Conservation (phyloP, 352 stramenopile species). For the Stramenopiles sp. region DNA sequence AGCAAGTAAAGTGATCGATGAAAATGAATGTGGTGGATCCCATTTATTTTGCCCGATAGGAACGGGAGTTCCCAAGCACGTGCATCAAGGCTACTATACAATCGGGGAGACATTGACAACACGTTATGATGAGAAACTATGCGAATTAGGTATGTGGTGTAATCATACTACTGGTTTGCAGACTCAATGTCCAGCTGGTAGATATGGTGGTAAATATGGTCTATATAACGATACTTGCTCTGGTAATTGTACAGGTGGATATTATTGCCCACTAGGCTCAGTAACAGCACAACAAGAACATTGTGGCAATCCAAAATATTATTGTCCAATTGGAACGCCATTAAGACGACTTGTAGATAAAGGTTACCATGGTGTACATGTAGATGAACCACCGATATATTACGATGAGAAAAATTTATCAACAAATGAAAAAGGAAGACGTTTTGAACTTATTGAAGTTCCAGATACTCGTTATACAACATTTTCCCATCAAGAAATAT, state of each 20-base stretch:
- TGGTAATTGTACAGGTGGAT: constrained; percentile 11
- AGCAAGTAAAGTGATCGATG: not conserved
- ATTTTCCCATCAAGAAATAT: constrained; percentile 5
- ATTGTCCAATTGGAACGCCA: constrained; percentile 15
- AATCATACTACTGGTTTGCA: not conserved
- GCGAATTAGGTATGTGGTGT: not conserved
- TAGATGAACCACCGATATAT: not conserved
- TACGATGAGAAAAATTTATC: not conserved
- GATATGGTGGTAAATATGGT: constrained; percentile 10
- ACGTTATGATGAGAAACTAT: not conserved
- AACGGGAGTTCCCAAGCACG: not conserved
- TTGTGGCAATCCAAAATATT: constrained; percentile 9
- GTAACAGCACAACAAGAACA: not conserved
- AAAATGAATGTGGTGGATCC: not conserved
- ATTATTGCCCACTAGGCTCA: constrained; percentile 15
- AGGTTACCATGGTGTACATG: constrained; percentile 11
- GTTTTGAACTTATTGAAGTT: constrained; percentile 4
- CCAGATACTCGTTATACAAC: not conserved
- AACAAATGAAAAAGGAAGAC: not conserved
- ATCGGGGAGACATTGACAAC: not conserved
- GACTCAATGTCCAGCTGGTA: constrained; percentile 13
- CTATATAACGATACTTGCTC: constrained; percentile 14
- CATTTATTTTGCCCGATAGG: not conserved
- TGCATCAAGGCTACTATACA: constrained; percentile 16
- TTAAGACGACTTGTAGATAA: not conserved